Base-by-base conservation (phyloP, 2,329 filamentous ascomycete genomes). In the Diaporthe amygdali region DNA sequence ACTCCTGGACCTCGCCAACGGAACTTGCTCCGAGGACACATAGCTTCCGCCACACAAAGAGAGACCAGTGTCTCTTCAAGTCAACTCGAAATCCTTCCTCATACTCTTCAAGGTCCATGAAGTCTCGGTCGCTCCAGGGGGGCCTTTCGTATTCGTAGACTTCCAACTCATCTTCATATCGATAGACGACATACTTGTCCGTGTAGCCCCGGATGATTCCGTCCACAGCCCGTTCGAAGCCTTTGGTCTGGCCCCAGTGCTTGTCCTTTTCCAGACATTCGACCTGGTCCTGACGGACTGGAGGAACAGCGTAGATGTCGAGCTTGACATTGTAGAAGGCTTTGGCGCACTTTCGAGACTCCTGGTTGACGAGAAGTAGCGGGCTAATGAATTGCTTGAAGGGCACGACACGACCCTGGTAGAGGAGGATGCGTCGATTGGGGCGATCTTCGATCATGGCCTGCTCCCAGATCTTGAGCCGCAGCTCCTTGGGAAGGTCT, bases 301-400 rank as follows among this genome's bases (percentile, higher is more conserved):
- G 20, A 1, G 46, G 32, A n/a, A 46, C 22, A 12, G 46, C 37
- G 20, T 47, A 39, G 2, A 70, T n/a, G 39, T 70, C 30, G 30
- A 70, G 39, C 25, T 70, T 66, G 15, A 54, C 41, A 15, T 46
- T 12, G 30, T 70, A 70, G 49, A 66, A 66, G n/a, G 39, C 39
- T 10, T 34, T 44, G 6, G 68, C 68, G 10, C 49, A 66, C 4
- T 14, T 8, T 12, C 59, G 68, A n/a, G 59, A 56, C 59, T 66
- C 68, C 9, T 5, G 2, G 9, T 56, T 66, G 49, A 49, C 59
- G 5, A 44, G 27, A 1, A 70, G 39, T 1, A 70, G 59, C 0
- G 68, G 59, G 30, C 68, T 70, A 39, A 66, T 37, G 7, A 41
- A 37, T 5, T 41, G 30, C 8, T 46, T 55, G n/a, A 66, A 55